A percentile compares a stretch with the other conserved stretches of the same genome.
Conservation (phyloP, 129 eudicot species). For the Helianthus annuus region DNA sequence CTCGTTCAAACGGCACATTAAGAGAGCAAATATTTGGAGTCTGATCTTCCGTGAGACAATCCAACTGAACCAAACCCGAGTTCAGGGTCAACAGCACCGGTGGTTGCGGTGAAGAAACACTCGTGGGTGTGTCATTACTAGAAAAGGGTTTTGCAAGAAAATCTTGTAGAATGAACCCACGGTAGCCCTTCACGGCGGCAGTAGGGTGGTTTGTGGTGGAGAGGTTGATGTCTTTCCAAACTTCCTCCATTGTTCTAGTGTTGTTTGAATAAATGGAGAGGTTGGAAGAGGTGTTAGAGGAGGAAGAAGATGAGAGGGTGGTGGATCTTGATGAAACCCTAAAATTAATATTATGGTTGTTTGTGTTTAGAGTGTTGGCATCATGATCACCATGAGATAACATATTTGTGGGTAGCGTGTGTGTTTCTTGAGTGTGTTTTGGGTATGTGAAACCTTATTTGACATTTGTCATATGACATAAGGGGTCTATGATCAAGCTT, state of each 20-base stretch:
- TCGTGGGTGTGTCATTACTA: slow-evolving; percentile 23
- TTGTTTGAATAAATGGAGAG: slow-evolving; percentile 12
- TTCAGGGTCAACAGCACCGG: slow-evolving; percentile 43
- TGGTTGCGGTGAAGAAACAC: slow-evolving; percentile 29
- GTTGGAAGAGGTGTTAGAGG: slow-evolving; percentile 29
- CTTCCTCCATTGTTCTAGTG: slow-evolving; percentile 65
- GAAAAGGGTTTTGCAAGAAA: slow-evolving; percentile 57
- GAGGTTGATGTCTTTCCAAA: slow-evolving; percentile 61
- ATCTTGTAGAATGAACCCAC: slow-evolving; percentile 51
- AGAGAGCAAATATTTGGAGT: too few relatives aligned
- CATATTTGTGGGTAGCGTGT: slow-evolving; percentile 38
- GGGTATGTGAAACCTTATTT: slow-evolving; percentile 21
- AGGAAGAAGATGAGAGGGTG: slow-evolving; percentile 9
- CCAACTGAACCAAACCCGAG: slow-evolving; percentile 39
- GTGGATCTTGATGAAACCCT: slow-evolving; percentile 16
- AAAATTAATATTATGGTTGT: slow-evolving; percentile 8
- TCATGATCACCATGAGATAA: slow-evolving; percentile 19
- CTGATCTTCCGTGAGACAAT: slow-evolving; percentile 21
- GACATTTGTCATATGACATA: slow-evolving; percentile 42
- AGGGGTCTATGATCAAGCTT: slow-evolving; percentile 31
- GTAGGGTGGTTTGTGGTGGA: slow-evolving; percentile 37
- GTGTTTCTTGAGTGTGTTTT: slow-evolving; percentile 21
- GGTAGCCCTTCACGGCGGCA: slow-evolving; percentile 26
- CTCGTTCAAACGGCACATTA: background rate
- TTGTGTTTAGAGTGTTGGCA: slow-evolving; percentile 14